Base-by-base conservation (phyloP, 768 basidiomycete species). In the Flagelloscypha sp. region DNA sequence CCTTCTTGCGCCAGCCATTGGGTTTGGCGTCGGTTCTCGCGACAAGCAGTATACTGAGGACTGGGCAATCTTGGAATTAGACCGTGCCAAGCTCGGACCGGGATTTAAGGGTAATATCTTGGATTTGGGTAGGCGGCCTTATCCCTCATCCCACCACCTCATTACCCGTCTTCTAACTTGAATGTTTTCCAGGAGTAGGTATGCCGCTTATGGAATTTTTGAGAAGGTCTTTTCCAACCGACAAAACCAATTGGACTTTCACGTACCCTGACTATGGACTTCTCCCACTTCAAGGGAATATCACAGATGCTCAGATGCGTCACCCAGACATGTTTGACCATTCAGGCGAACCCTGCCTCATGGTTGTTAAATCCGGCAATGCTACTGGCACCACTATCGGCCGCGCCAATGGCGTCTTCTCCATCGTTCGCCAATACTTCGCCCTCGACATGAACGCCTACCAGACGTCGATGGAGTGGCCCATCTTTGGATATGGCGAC, bases 351-450 rank as follows among this genome's bases (percentile, higher is more conserved):
- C 38, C 46, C 0, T 51, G 49, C 42, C n/a, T 65, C 6, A 35
- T 57, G 15, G 65, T 63, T 10, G 37, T 61, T 27, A 63, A 68
- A 49, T 37, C 40, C 36, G 61, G 66, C 27, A 43, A 18, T 19
- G 36, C 42, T 21, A 51, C 60, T 16, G 49, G 47, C 19, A 25
- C 52, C 16, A 57, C 59, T 18, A 38, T 60, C n/a, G 59, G 61
- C 38, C 52, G 48, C 19, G 31, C 42, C 27, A 58, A 42, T 37
- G 50, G 33, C 24, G 30, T 61, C 18, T 22, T 33, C 22, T 58
- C 62, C 6, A 48, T 44, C 41, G 29, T 32, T 11, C 50, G 57
- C 16, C 13, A 32, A 8, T 53, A 58, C 44, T 37, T 27, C 37
- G 17, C n/a, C n/a, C n/a, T n/a, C n/a, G n/a, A n/a, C n/a, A n/a